Evolutionary conservation across 2,329 filamentous ascomycete genomes (phyloP).

Genomic region (Trichoderma koningii): DNA sequence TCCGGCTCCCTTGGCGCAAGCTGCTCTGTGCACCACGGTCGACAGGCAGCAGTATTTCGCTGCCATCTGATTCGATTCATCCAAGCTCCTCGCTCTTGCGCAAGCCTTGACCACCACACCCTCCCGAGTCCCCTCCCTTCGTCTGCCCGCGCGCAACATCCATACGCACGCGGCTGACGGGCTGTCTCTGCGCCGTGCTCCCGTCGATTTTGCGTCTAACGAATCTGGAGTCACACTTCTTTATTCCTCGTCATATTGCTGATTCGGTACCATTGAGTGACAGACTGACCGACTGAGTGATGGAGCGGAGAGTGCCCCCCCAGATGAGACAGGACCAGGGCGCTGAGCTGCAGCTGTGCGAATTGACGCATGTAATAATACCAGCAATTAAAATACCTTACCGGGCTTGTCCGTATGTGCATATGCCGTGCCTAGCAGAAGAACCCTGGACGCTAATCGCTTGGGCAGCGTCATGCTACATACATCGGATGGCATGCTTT

Average conservation of each 20-base stretch:
- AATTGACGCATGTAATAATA: background rate
- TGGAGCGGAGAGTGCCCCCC: no score
- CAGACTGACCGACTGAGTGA: no score
- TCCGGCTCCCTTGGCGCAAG: conserved; percentile 3
- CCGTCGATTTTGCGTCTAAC: conserved; percentile 12
- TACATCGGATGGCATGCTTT: background rate
- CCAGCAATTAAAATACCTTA: no score
- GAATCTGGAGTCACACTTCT: conserved; percentile 9
- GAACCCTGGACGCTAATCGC: conserved; percentile 3
- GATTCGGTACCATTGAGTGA: background rate
- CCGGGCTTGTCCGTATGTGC: conserved; percentile 10
- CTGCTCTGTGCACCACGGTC: conserved; percentile 6
- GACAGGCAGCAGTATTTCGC: conserved; percentile 24
- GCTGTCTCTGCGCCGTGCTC: conserved; percentile 10
- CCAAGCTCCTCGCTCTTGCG: background rate
- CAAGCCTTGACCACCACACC: conserved; percentile 13
- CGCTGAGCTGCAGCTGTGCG: conserved; percentile 8
- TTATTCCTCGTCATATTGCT: background rate
- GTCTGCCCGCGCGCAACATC: no score
- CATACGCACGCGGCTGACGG: conserved; percentile 12
- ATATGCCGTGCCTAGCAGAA: conserved; percentile 5
- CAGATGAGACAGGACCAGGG: background rate
- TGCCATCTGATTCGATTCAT: conserved; percentile 25
- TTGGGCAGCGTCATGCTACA: conserved; percentile 21
- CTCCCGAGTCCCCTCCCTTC: no score